These are phyloP conservation scores for Picochlorum sp. DNA, from an alignment of 139 green algal species.

Conservation along the genomic window DNA sequence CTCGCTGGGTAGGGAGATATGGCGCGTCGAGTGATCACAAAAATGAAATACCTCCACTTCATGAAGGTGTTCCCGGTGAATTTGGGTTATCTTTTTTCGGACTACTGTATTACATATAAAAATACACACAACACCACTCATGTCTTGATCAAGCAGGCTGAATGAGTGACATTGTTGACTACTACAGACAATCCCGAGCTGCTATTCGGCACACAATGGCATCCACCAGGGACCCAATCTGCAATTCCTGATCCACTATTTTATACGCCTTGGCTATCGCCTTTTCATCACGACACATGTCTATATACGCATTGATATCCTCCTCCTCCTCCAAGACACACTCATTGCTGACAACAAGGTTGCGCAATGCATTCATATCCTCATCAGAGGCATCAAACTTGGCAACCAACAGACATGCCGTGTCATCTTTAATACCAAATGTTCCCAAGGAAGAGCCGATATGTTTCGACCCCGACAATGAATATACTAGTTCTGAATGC, in stretches of 20 bases:
- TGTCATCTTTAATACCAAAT: conserved; percentile 41
- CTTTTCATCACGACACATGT: neutral
- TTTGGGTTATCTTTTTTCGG: too few species aligned
- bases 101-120: too few species aligned
- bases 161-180: too few species aligned
- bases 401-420: conserved; percentile 34
- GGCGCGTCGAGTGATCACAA: too few species aligned
- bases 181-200: conserved; percentile 21
- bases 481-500: conserved; percentile 55
- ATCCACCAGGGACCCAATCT: conserved; percentile 33
- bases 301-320: too few species aligned
- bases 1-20: too few species aligned
- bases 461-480: conserved; percentile 44
- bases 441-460: conserved; percentile 44
- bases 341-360: conserved; percentile 7
- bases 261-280: conserved; percentile 36
- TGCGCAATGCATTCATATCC: conserved; percentile 24
- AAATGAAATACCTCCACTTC: too few species aligned
- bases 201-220: conserved; percentile 30
- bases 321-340: conserved; percentile 9
- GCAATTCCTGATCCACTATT: conserved; percentile 32
- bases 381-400: conserved; percentile 42
- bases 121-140: too few species aligned
- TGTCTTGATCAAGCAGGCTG: too few species aligned
- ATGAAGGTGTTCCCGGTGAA: too few species aligned